Base-by-base conservation (phyloP, 495 filamentous ascomycete species). In the Penicillium atrosanguineum region DNA sequence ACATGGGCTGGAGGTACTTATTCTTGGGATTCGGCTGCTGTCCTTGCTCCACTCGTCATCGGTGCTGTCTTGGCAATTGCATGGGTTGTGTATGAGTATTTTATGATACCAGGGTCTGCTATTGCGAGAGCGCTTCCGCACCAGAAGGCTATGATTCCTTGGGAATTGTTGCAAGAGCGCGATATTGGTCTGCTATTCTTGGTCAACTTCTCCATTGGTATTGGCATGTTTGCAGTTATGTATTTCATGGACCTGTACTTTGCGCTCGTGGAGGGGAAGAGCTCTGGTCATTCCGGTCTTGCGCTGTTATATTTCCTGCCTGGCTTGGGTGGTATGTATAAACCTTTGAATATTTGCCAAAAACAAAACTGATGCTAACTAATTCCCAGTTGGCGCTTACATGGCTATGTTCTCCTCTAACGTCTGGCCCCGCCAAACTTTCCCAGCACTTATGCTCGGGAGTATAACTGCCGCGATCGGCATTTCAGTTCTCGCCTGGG, bases 221-320 rank as follows among this genome's bases (percentile, higher is more conserved):
- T 58, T 55, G 63, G 68, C 16, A 69, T 77, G 59, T 78, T 75
- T 57, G 70, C 73, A 12, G 74, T 84, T 25, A 80, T 84, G 61
- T 87, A 87, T 61, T 86, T 83, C 55, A 76, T 84, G 57, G 75
- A 76, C 29, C 63, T 84, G 11, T 87, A 84, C 64, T 85, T 83
- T 59, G 69, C 76, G 2, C 57, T 84, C 8, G 82, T 83, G 1
- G 62, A 77, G 59, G 70, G 66, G 21, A 74, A 75, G 42, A 50
- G 49, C 12, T 62, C 82, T 9, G 70, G 71, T 16, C 59, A 72
- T 18, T 76, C 83, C 0, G 83, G 82, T 9, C 55, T 78, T 0
- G 65, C 79, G 40, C 60, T 86, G 19, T 56, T 85, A 0, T 83
- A 71, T 55, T 76, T 73, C 40, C 65, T 74, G 12, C 75, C 75